Evolutionary conservation across 2,329 filamentous ascomycete species (phyloP).

Genomic region (Blastomyces percursus): DNA sequence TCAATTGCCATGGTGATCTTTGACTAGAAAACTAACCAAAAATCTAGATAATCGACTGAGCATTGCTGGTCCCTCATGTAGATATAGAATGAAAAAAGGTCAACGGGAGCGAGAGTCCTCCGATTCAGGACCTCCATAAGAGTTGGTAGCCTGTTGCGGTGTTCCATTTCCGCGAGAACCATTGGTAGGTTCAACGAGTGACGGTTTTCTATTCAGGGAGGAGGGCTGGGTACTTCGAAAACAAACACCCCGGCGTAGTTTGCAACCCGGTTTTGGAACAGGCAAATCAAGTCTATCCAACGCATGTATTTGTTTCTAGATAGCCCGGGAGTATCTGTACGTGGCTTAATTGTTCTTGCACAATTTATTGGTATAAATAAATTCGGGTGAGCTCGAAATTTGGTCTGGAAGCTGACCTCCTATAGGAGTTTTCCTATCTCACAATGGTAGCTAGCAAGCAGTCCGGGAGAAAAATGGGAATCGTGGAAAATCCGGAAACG

Average conservation of each 20-base stretch:
- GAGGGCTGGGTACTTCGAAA: not conserved
- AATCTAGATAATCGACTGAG: constrained; percentile 95
- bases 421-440: not conserved
- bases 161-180: constrained; percentile 29
- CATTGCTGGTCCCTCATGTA: constrained; percentile 99
- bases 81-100: constrained; percentile 98
- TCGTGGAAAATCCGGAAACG: not conserved
- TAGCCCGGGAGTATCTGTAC: not conserved
- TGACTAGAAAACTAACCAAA: constrained; percentile 60
- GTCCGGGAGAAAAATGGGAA: not conserved
- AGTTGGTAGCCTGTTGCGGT: constrained; percentile 78
- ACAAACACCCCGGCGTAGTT: not conserved
- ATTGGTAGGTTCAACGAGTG: constrained; percentile 11
- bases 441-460: not conserved
- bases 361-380: not conserved
- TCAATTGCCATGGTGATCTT: not conserved
- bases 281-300: not conserved
- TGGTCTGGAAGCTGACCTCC: not conserved
- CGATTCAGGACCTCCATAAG: constrained; percentile 93
- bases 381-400: not conserved
- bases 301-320: not conserved
- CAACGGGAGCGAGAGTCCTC: constrained; percentile 86
- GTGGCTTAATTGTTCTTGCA: not conserved
- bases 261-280: not conserved
- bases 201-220: not conserved